These are phyloP conservation scores for Coniferiporia sulphurascens DNA, from an alignment of 1,284 basidiomycete species.

Conservation along the genomic window DNA sequence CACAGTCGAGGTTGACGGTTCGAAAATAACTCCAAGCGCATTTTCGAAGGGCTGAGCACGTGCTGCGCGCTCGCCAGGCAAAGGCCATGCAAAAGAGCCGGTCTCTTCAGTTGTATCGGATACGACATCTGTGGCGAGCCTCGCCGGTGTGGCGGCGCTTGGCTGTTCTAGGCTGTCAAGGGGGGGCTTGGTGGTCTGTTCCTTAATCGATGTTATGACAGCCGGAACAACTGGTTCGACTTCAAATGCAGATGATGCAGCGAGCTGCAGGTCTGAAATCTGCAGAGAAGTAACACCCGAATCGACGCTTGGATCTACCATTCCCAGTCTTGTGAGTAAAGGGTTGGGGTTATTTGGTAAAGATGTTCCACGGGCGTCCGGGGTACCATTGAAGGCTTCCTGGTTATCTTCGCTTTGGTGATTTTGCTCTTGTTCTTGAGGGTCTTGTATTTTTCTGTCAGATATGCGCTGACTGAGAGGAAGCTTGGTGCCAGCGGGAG, in stretches of 20 bases:
- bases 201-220: too few relatives aligned
- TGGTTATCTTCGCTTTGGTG: neutral
- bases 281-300: neutral
- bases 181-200: too few relatives aligned
- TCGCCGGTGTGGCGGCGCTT: too few relatives aligned
- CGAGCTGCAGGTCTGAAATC: neutral
- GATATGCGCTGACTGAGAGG: too few relatives aligned
- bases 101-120: too few relatives aligned
- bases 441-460: slow-evolving; percentile 22
- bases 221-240: too few relatives aligned
- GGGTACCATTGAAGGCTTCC: too few relatives aligned
- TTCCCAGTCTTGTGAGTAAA: neutral
- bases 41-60: neutral
- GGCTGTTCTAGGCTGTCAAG: too few relatives aligned
- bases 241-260: too few relatives aligned
- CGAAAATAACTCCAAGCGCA: neutral
- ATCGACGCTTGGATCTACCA: neutral
- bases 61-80: neutral
- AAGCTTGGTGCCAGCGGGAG: slow-evolving; percentile 30
- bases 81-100: too few relatives aligned
- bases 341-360: neutral
- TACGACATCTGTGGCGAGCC: too few relatives aligned
- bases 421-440: slow-evolving; percentile 23
- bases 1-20: neutral
- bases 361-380: neutral